Conservation (phyloP, 148 eudicot species). For the Nepenthes gracilis region DNA sequence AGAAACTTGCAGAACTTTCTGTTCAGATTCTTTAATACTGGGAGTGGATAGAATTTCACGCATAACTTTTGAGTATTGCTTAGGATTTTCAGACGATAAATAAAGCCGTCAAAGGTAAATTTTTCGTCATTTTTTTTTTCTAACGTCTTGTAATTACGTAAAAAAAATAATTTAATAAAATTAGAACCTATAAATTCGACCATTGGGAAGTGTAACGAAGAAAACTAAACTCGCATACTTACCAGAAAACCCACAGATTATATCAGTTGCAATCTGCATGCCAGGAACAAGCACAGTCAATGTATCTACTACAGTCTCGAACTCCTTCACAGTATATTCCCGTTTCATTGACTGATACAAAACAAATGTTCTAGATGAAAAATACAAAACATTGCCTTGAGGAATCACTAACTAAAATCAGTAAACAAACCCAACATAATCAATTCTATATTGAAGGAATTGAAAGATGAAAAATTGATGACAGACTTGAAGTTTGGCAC, state of each 20-base stretch:
- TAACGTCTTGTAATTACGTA: no score
- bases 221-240: conserved; percentile 4
- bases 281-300: conserved; percentile 83
- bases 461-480: neutral
- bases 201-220: neutral
- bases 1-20: no score
- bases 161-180: no score
- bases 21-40: no score
- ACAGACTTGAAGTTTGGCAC: conserved; percentile 14
- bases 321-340: conserved; percentile 81
- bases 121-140: no score
- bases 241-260: conserved; percentile 99
- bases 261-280: conserved; percentile 99
- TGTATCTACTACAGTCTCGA: conserved; percentile 81
- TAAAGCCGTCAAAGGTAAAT: no score
- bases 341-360: conserved; percentile 82
- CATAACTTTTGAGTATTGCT: no score
- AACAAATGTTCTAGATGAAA: neutral
- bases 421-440: neutral
- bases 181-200: no score
- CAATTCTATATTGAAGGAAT: no score
- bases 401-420: neutral
- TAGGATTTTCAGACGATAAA: no score
- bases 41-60: no score
- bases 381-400: no score